These are phyloP conservation scores for Calophaca sinica DNA, from an alignment of 306 rosid species.

Conservation along the genomic window DNA sequence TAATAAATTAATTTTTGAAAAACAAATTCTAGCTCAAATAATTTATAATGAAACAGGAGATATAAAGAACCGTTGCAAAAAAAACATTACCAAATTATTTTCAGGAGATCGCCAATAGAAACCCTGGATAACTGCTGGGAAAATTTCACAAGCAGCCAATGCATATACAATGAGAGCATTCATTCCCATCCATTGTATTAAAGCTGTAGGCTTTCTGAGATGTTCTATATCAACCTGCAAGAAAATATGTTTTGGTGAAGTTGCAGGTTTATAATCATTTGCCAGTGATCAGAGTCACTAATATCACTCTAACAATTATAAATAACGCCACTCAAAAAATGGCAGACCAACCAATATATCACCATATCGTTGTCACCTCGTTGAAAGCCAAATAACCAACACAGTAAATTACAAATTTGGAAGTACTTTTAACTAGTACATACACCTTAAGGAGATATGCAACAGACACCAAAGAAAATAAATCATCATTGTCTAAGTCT, in stretches of 20 bases:
- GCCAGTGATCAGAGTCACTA: conserved; percentile 6
- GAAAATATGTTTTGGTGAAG: conserved; percentile 36
- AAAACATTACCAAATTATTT: conserved; percentile 70
- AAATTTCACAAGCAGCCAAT: conserved; percentile 77
- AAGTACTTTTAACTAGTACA: conserved; percentile 18
- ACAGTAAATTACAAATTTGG: too few species aligned
- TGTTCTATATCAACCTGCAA: conserved; percentile 70
- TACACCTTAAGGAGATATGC: background rate
- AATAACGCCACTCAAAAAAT: background rate
- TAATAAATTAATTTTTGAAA: conserved; percentile 17
- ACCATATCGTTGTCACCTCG: background rate
- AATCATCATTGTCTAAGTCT: background rate
- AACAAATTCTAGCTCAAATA: background rate
- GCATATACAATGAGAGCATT: conserved; percentile 76
- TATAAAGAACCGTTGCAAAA: conserved; percentile 7
- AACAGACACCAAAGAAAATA: background rate
- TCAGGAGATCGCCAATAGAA: conserved; percentile 78
- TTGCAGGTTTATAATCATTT: conserved; percentile 32
- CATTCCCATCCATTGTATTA: conserved; percentile 85
- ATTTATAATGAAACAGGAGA: conserved; percentile 1
- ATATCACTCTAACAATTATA: conserved; percentile 20
- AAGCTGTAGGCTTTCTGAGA: conserved; percentile 61
- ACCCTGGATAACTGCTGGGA: conserved; percentile 74
- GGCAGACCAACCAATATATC: conserved; percentile 6
- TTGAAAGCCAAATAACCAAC: background rate